Evolutionary conservation across 2,329 filamentous ascomycete genomes (phyloP).

Genomic region (Pseudocercospora cruenta): DNA sequence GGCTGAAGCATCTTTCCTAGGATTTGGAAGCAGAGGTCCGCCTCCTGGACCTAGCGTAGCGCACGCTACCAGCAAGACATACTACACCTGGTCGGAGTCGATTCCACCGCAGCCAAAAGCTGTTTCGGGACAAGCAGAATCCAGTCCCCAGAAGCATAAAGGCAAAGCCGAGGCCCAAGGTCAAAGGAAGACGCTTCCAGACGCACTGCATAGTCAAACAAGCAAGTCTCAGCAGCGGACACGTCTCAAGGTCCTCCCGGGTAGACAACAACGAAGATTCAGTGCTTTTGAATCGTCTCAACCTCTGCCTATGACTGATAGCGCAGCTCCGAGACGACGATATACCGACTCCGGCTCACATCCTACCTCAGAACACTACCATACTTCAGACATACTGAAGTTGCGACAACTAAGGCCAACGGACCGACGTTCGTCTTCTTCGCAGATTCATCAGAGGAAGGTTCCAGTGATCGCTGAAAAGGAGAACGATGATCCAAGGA

Average conservation of each 20-base stretch:
- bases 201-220: not conserved
- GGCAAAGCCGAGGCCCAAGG: not conserved
- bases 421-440: not conserved
- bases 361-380: constrained; percentile 9
- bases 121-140: constrained; percentile 11
- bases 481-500: constrained; percentile 25
- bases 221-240: not conserved
- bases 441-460: not conserved
- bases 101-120: constrained; percentile 24
- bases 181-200: not conserved
- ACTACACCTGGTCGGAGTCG: constrained; percentile 50
- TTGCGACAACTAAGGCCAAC: constrained; percentile 7
- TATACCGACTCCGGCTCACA: not conserved
- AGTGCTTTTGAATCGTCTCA: constrained; percentile 3
- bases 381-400: constrained; percentile 32
- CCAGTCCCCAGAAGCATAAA: not conserved
- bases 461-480: constrained; percentile 5
- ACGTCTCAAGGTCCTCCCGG: too few relatives aligned
- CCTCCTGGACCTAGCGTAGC: constrained; percentile 21
- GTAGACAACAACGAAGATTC: not conserved
- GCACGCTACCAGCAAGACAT: constrained; percentile 37
- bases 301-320: not conserved
- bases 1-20: constrained; percentile 42
- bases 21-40: constrained; percentile 42
- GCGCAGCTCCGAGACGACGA: not conserved